A percentile compares a stretch with the other conserved stretches of the same genome.
Conservation (phyloP, 1,284 basidiomycete genomes). For the Pseudozyma thailandica region DNA sequence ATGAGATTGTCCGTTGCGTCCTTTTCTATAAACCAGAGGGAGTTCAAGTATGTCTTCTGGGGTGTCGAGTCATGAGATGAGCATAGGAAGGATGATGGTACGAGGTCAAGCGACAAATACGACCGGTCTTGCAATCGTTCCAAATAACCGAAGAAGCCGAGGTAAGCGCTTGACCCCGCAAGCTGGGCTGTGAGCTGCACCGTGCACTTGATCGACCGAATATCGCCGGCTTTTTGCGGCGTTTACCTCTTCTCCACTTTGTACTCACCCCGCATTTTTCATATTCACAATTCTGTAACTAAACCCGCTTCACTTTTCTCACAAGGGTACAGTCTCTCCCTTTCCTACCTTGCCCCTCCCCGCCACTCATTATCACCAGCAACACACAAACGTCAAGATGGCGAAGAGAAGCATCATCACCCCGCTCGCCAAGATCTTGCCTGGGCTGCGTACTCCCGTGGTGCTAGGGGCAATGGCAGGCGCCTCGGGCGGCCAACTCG, state of each 20-base stretch:
- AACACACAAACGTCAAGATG: constrained; percentile 7
- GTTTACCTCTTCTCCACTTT: too few relatives aligned
- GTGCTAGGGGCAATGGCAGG: constrained; percentile 63
- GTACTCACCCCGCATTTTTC: too few relatives aligned
- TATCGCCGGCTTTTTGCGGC: too few relatives aligned
- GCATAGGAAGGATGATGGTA: neutral
- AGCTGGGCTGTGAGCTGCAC: constrained; percentile 1
- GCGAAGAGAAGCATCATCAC: constrained; percentile 27
- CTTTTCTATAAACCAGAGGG: neutral
- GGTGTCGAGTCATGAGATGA: neutral
- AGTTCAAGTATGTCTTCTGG: neutral
- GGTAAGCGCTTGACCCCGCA: constrained; percentile 28
- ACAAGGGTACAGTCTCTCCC: neutral
- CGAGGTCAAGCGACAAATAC: too few relatives aligned
- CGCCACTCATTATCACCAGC: neutral
- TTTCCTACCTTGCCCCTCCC: neutral
- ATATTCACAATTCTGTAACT: too few relatives aligned
- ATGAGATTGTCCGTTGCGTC: neutral
- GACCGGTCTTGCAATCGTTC: neutral
- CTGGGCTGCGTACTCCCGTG: constrained; percentile 49
- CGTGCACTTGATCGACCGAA: neutral
- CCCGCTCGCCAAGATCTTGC: constrained; percentile 21
- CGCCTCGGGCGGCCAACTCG: constrained; percentile 59
- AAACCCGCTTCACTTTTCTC: neutral
- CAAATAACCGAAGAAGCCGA: constrained; percentile 38